A percentile compares a stretch with the other conserved stretches of the same genome.
Conservation (phyloP, 2,329 filamentous ascomycete species). For the Ceratocystis eucalypticola region DNA sequence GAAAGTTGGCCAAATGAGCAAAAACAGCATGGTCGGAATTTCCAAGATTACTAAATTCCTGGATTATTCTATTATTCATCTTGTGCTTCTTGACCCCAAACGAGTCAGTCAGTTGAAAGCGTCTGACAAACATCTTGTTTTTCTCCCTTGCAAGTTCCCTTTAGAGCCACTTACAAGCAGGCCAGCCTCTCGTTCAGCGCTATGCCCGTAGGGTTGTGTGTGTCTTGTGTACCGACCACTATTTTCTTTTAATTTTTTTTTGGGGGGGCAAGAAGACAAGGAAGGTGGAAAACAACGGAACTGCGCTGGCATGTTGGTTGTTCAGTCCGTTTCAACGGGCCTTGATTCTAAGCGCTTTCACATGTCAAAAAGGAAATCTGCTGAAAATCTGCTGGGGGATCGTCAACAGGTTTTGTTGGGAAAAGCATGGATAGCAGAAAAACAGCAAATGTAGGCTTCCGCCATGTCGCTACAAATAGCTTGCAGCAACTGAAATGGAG, state of each 20-base stretch:
- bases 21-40: not conserved
- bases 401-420: conserved; percentile 3
- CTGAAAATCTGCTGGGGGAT: conserved; percentile 1
- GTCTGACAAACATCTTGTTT: not conserved
- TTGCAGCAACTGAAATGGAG: not conserved
- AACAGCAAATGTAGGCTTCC: no score
- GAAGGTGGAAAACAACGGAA: not conserved
- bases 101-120: not conserved
- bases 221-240: not conserved
- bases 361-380: not conserved
- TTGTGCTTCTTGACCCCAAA: not conserved
- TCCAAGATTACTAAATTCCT: no score
- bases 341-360: not conserved
- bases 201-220: not conserved
- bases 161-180: not conserved
- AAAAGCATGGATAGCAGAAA: not conserved
- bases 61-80: not conserved
- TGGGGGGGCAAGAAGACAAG: not conserved
- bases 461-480: not conserved
- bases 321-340: not conserved
- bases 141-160: not conserved
- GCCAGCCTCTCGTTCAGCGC: not conserved
- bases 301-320: not conserved
- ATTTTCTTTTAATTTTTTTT: not conserved
- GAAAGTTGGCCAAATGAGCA: not conserved